Percentiles rank a stretch among this genome's conserved stretches.
Conservation (phyloP, 805 yeast species). For the Lipomyces spencermartinsiae region DNA sequence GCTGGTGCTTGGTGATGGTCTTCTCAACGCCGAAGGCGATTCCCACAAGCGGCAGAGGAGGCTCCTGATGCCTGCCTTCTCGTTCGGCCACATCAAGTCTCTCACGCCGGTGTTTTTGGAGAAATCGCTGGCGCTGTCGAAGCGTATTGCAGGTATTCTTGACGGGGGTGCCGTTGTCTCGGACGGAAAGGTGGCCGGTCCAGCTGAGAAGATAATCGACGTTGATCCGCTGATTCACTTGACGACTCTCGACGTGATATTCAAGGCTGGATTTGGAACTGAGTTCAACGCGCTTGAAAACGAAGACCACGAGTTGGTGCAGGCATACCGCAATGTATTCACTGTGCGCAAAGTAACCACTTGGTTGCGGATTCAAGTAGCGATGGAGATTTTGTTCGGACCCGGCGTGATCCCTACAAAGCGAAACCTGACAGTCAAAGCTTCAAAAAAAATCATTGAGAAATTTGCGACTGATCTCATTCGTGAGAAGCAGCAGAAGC, state of each 20-base stretch:
- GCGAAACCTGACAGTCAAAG: slow-evolving; percentile 11
- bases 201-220: slow-evolving; percentile 13
- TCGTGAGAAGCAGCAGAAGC: slow-evolving; percentile 28
- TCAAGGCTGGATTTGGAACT: slow-evolving; percentile 32
- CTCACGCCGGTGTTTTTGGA: slow-evolving; percentile 27
- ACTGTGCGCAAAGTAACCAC: not conserved
- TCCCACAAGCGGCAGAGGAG: slow-evolving; percentile 29
- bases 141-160: slow-evolving; percentile 8
- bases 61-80: slow-evolving; percentile 27
- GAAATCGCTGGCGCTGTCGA: slow-evolving; percentile 16
- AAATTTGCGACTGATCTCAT: slow-evolving; percentile 18
- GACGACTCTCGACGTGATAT: slow-evolving; percentile 32
- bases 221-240: slow-evolving; percentile 22
- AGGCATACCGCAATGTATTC: slow-evolving; percentile 27
- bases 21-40: slow-evolving; percentile 33
- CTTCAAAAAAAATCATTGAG: slow-evolving; percentile 11
- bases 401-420: slow-evolving; percentile 14
- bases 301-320: slow-evolving; percentile 19
- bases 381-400: slow-evolving; percentile 11
- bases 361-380: not conserved
- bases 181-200: not conserved
- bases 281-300: slow-evolving; percentile 28
- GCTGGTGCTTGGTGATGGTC: slow-evolving; percentile 27
- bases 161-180: not conserved
- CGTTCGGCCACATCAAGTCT: slow-evolving; percentile 33